Evolutionary conservation across 2,329 filamentous ascomycete genomes (phyloP).

Genomic region (Scedosporium apiospermum): DNA sequence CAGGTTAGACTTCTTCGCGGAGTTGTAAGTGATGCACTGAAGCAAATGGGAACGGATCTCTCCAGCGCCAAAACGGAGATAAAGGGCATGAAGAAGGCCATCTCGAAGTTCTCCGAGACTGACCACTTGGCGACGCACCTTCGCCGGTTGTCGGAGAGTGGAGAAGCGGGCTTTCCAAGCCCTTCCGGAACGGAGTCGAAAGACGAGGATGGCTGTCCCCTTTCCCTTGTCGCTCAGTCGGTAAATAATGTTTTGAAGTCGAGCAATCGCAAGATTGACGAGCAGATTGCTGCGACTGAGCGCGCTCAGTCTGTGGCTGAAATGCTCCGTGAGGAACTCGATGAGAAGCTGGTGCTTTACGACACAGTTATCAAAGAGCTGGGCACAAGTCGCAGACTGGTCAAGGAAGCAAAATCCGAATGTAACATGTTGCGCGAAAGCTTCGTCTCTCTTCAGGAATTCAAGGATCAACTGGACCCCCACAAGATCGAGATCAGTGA

Average conservation of each 20-base stretch:
- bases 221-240: not conserved
- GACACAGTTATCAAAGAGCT: not conserved
- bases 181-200: not conserved
- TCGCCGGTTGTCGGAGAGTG: not conserved
- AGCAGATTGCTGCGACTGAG: not conserved
- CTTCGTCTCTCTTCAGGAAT: not conserved
- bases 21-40: not conserved
- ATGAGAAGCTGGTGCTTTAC: not conserved
- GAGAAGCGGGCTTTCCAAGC: not conserved
- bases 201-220: not conserved
- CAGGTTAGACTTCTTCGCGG: slow-evolving; percentile 2
- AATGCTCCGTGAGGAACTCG: not conserved
- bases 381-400: not conserved
- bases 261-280: slow-evolving; percentile 4
- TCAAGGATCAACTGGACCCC: not conserved
- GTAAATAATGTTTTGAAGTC: slow-evolving; percentile 1
- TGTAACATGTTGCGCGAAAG: not conserved
- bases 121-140: not conserved
- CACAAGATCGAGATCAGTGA: not conserved
- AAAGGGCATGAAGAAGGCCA: not conserved
- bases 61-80: not conserved
- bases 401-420: not conserved
- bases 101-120: not conserved
- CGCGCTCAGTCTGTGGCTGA: not conserved
- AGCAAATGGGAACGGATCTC: not conserved